Evolutionary conservation across 2,329 filamentous ascomycete genomes (phyloP).

Genomic region (Hirsutella rhossiliensis): DNA sequence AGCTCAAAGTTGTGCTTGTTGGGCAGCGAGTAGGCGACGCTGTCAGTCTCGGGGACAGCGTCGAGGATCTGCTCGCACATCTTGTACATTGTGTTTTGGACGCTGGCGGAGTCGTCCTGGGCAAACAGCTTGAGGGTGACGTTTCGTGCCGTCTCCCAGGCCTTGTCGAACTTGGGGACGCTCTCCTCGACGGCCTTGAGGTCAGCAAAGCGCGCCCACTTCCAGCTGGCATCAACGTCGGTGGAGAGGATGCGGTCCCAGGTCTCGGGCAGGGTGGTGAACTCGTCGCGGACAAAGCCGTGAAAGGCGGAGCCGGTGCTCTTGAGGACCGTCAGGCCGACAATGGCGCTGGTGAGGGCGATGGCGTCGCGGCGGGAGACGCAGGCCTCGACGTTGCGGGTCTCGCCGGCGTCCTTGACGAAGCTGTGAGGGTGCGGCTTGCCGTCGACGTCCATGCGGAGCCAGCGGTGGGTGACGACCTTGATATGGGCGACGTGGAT

Average conservation of each 20-base stretch:
- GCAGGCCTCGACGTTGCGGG: conserved; percentile 66
- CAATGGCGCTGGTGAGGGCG: conserved; percentile 64
- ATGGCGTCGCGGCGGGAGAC: conserved; percentile 59
- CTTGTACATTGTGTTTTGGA: conserved; percentile 98
- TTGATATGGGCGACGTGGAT: conserved; percentile 76
- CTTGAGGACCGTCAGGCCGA: conserved; percentile 81
- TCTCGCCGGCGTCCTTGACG: conserved; percentile 79
- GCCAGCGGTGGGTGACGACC: conserved; percentile 81
- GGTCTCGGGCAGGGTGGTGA: conserved; percentile 77
- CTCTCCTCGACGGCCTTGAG: conserved; percentile 55
- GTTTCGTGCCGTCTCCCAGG: conserved; percentile 63
- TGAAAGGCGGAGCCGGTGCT: conserved; percentile 95
- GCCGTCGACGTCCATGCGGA: conserved; percentile 75
- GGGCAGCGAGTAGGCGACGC: conserved; percentile 73
- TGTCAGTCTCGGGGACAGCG: conserved; percentile 56
- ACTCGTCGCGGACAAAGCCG: conserved; percentile 87
- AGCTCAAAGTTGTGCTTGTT: conserved; percentile 99
- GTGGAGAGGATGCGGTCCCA: conserved; percentile 95
- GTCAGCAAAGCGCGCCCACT: conserved; percentile 61
- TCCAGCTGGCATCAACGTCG: conserved; percentile 78
- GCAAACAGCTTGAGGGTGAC: conserved; percentile 92
- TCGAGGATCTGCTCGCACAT: conserved; percentile 84
- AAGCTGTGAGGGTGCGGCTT: conserved; percentile 93
- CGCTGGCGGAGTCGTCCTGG: conserved; percentile 78
- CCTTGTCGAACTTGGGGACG: conserved; percentile 59